Evolutionary conservation across 768 basidiomycete species (phyloP), one percentile per base, ranked within the genome.

Genomic region (Leccinum subtestaceum): DNA sequence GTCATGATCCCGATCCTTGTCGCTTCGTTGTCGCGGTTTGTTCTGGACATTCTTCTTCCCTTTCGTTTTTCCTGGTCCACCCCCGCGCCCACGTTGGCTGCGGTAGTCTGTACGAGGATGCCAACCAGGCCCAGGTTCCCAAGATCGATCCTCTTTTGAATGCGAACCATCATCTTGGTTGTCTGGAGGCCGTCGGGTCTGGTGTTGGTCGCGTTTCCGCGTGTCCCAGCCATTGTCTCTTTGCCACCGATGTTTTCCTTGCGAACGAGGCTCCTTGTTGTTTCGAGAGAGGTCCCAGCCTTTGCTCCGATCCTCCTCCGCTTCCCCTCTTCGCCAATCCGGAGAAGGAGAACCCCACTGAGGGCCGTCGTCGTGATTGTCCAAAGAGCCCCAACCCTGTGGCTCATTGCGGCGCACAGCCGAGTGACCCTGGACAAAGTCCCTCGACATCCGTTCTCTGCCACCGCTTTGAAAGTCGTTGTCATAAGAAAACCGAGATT

Each of bases 111-210:
- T 64, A 38, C 68, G 78, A 53, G 81, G 70, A 59, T 85, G 81
- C 88, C 88, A 90, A 5, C 81, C 79, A 25, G 85, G 81, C 38
- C 85, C 86, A 58, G 88, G 88, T 63, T 88, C 87, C 88, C 88
- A 90, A 58, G 84, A 75, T 52, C 88, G 82, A 53, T 87, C 83
- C 67, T 81, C 81, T 49, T 67, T 72, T 2, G 58, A 36, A 32
- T 34, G 21, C 25, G 65, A 45, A 12, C 57, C 60, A 2, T 70
- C 70, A 12, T 70, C 68, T 63, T 66, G 69, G 4, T 49, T 62
- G n/a, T 70, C 63, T 49, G 67, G 65, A 63, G 59, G 77, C 64
- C 59, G 62, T 52, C 76, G 72, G 48, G 59, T 69, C 76, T 79
- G 80, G 8, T 72, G 71, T 67, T 77, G 78, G 56, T 78, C 78